These are phyloP conservation scores for Pythium rishiriense DNA, from an alignment of 352 stramenopile genomes.

Conservation along the genomic window DNA sequence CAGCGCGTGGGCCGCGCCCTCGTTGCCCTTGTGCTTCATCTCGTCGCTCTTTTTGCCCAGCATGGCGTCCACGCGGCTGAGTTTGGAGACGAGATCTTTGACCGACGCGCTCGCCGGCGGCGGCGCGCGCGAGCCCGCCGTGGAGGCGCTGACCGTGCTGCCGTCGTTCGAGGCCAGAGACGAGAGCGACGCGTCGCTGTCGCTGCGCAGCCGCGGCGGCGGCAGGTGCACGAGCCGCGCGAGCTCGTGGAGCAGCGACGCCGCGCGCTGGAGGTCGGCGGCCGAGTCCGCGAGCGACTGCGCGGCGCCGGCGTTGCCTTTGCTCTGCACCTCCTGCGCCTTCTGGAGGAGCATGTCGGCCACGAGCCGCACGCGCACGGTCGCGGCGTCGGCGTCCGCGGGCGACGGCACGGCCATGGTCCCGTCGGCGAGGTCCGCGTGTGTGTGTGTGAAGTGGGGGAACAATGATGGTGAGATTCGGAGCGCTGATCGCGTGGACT, in stretches of 20 bases:
- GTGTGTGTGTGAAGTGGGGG: not conserved
- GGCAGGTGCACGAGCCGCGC: slow-evolving; percentile 39
- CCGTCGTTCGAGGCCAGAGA: slow-evolving; percentile 8
- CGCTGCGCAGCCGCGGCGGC: slow-evolving; percentile 20
- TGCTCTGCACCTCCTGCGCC: slow-evolving; percentile 60
- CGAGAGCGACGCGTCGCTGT: slow-evolving; percentile 22
- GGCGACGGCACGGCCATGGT: slow-evolving; percentile 20
- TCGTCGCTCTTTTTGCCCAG: slow-evolving; percentile 77
- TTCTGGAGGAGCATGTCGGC: slow-evolving; percentile 76
- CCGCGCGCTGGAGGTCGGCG: slow-evolving; percentile 50
- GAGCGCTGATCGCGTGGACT: too few relatives aligned
- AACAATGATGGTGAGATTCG: not conserved
- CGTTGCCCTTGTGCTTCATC: slow-evolving; percentile 71
- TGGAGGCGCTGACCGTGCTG: not conserved
- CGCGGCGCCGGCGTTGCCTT: slow-evolving; percentile 52
- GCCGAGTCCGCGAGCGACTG: slow-evolving; percentile 51
- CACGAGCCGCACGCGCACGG: slow-evolving; percentile 66
- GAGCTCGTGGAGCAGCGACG: slow-evolving; percentile 58
- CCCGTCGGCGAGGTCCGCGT: not conserved
- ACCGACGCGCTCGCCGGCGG: slow-evolving; percentile 13
- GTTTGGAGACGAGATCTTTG: slow-evolving; percentile 38
- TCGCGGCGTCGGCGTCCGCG: slow-evolving; percentile 52
- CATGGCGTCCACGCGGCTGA: slow-evolving; percentile 53
- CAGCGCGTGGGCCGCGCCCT: slow-evolving; percentile 49
- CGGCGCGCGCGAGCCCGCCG: not conserved